phyloP scores from a whole-genome alignment of 495 filamentous ascomycete genomes.

The Penicillium robsamsonii region DNA sequence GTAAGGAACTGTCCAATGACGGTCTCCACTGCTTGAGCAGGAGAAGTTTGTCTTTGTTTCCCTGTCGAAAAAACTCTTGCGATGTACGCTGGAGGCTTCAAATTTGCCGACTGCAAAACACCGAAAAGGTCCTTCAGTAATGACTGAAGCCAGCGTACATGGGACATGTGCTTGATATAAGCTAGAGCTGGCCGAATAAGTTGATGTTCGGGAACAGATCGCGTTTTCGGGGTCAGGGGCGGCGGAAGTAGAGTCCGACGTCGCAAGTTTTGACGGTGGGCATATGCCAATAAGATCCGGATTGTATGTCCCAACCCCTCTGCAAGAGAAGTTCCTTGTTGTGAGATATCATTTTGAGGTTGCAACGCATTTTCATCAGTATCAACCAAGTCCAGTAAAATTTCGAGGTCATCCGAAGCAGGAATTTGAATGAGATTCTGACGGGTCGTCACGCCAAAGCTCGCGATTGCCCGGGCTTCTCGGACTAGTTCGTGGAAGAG shows the following conservation, averaged over 20 bases:
- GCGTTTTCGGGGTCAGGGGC: constrained; percentile 52
- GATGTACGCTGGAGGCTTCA: constrained; percentile 34
- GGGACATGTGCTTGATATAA: constrained; percentile 58
- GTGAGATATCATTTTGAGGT: constrained; percentile 9
- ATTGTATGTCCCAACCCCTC: constrained; percentile 58
- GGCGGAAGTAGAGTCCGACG: constrained; percentile 60
- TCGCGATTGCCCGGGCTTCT: constrained; percentile 69
- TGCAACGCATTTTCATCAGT: constrained; percentile 39
- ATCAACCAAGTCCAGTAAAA: constrained; percentile 65
- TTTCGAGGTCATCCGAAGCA: constrained; percentile 50
- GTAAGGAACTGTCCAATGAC: constrained; percentile 40
- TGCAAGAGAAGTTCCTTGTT: constrained; percentile 43
- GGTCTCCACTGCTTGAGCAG: constrained; percentile 33
- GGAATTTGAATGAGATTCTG: constrained; percentile 58
- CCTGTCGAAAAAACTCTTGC: constrained; percentile 32
- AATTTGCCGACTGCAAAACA: constrained; percentile 41
- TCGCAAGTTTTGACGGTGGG: constrained; percentile 65
- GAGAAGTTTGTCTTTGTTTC: constrained; percentile 4
- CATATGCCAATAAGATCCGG: constrained; percentile 67
- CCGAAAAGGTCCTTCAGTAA: constrained; percentile 37
- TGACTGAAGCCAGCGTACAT: constrained; percentile 37
- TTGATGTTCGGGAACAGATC: constrained; percentile 50
- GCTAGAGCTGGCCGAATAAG: constrained; percentile 66
- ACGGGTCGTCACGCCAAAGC: constrained; percentile 61
- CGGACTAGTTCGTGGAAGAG: constrained; percentile 87